Evolutionary conservation across 371 early-diverging fungal species (phyloP).

Genomic region (Rhizopus sp.): DNA sequence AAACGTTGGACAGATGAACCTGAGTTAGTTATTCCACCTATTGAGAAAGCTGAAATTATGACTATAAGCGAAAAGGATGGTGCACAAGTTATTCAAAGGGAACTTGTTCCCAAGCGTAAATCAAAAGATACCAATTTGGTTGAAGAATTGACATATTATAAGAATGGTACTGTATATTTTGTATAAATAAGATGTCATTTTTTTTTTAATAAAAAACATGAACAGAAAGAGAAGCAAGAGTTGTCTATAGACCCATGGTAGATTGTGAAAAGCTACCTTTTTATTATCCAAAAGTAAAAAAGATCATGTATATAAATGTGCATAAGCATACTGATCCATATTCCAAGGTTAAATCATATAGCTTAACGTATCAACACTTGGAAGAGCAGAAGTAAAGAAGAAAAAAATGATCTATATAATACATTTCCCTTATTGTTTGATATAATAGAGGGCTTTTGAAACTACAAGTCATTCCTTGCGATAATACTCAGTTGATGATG

Average conservation of each 20-base stretch:
- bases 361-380: constrained; percentile 33
- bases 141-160: constrained; percentile 45
- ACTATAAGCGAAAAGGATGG: constrained; percentile 12
- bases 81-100: constrained; percentile 34
- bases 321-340: background rate
- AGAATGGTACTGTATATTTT: constrained; percentile 16
- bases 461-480: constrained; percentile 35
- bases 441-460: constrained; percentile 19
- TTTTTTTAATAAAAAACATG: background rate
- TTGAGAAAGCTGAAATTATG: constrained; percentile 59
- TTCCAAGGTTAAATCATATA: constrained; percentile 45
- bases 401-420: background rate
- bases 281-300: constrained; percentile 72
- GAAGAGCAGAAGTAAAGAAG: constrained; percentile 11
- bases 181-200: constrained; percentile 1
- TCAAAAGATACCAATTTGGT: constrained; percentile 51
- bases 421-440: background rate
- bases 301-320: constrained; percentile 8
- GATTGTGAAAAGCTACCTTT: constrained; percentile 53
- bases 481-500: constrained; percentile 2
- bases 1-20: constrained; percentile 71
- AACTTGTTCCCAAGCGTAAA: constrained; percentile 68
- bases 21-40: constrained; percentile 70
- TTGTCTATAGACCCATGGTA: constrained; percentile 26
- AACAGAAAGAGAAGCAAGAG: constrained; percentile 20